These are phyloP conservation scores for Cercospora zeina DNA, from an alignment of 2,329 filamentous ascomycete genomes.

Conservation along the genomic window DNA sequence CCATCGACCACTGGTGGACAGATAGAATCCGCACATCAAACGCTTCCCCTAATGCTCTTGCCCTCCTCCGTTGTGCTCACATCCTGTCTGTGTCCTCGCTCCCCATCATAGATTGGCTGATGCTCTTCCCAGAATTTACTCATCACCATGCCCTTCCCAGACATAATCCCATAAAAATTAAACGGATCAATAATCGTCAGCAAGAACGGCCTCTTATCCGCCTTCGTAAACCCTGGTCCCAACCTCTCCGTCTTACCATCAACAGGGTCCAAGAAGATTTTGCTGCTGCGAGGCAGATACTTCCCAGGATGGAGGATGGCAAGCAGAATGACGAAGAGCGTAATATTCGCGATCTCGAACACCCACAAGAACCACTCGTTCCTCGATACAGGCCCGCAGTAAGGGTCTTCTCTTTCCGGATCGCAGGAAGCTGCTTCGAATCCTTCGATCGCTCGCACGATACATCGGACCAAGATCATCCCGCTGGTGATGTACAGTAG, in stretches of 20 bases:
- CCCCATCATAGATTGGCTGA: slow-evolving; percentile 27
- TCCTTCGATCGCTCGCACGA: slow-evolving; percentile 57
- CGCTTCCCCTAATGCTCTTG: background rate
- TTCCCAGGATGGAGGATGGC: slow-evolving; percentile 55
- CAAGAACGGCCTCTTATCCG: slow-evolving; percentile 32
- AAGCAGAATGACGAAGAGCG: slow-evolving; percentile 53
- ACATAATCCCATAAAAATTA: slow-evolving; percentile 32
- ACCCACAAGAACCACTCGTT: slow-evolving; percentile 58
- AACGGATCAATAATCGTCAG: slow-evolving; percentile 38
- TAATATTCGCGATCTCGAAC: slow-evolving; percentile 56
- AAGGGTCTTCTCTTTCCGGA: slow-evolving; percentile 22
- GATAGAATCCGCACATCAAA: background rate
- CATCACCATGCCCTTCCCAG: slow-evolving; percentile 30
- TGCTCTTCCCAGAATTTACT: slow-evolving; percentile 34
- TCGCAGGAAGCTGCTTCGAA: slow-evolving; percentile 36
- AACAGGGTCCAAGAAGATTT: slow-evolving; percentile 50
- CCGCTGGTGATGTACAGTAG: slow-evolving; percentile 53
- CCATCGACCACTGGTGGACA: background rate
- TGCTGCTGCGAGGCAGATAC: slow-evolving; percentile 52
- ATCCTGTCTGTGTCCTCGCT: background rate
- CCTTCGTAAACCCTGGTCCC: slow-evolving; percentile 36
- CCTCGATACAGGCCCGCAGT: slow-evolving; percentile 43
- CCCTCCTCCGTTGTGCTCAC: background rate
- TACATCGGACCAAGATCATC: slow-evolving; percentile 52
- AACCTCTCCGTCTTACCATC: slow-evolving; percentile 54